phyloP scores from a whole-genome alignment of 108 stramenopile species.

The Fistulifera pelliculosa region DNA sequence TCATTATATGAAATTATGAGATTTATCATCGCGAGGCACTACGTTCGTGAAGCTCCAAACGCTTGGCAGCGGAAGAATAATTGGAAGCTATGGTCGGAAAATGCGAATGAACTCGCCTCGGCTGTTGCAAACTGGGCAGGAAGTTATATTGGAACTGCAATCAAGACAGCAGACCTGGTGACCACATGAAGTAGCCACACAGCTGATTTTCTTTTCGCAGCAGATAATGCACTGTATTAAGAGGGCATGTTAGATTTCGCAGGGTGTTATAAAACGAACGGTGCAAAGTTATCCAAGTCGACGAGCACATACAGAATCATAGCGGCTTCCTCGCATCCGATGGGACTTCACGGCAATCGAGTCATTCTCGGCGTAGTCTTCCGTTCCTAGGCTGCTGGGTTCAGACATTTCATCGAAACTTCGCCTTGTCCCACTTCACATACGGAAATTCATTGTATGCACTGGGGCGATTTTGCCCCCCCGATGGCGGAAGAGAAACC shows the following conservation, averaged over 20 bases:
- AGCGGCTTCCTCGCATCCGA: too few species aligned
- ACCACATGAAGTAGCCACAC: conserved; percentile 72
- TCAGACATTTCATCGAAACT: conserved; percentile 25
- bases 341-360: too few species aligned
- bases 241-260: too few species aligned
- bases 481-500: conserved; percentile 17
- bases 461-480: not conserved
- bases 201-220: conserved; percentile 44
- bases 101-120: conserved; percentile 55
- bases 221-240: conserved; percentile 77
- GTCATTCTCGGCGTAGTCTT: conserved; percentile 7
- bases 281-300: too few species aligned
- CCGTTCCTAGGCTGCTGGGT: conserved; percentile 23
- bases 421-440: conserved; percentile 25
- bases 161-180: conserved; percentile 66
- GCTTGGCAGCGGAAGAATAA: too few species aligned
- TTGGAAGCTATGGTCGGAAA: conserved; percentile 44
- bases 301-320: too few species aligned
- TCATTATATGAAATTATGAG: too few species aligned
- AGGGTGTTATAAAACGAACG: too few species aligned
- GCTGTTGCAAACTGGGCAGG: conserved; percentile 59
- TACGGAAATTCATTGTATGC: conserved; percentile 2
- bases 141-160: conserved; percentile 34
- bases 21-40: too few species aligned
- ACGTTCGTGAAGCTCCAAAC: too few species aligned